Evolutionary conservation across 495 filamentous ascomycete species (phyloP), one percentile per base, ranked within the genome.

Genomic region (Daldinia vernicosa): DNA sequence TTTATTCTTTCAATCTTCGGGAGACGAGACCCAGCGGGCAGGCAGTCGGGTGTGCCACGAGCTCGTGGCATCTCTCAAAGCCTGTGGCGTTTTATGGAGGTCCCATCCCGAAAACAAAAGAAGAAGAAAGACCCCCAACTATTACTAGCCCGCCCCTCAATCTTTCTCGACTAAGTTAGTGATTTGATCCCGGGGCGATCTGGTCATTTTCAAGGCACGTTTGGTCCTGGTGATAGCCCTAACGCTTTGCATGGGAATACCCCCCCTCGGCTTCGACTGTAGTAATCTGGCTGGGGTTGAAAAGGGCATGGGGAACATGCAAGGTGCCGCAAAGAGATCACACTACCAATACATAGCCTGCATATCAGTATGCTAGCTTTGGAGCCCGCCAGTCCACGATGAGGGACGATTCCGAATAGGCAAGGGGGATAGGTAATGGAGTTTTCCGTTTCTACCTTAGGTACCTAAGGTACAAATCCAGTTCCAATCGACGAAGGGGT

Each of bases 321-420:
- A 73, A 73, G 70, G 70, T 73, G 70, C 70, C 70, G 70, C 61
- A 73, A 73, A 73, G 70, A 72, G 70, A 72, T 68, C 70, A 72
- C 56, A 66, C 66, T 66, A 69, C 50, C 15, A 69, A 35, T 62
- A 58, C 28, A 56, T 63, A 69, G 65, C 66, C 57, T 65, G 66
- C 70, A 73, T 73, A 62, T 54, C 39, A 62, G 70, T 57, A 40
- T 61, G 56, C 40, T 55, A 68, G 56, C 37, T 65, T 54, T 53
- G 26, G 50, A 53, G 50, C 24, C 27, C 50, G 43, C 50, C 50
- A 15, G 50, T 53, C 50, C 50, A 26, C 50, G 60, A 59, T 43
- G 64, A 71, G 64, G 43, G 54, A 72, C 30, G 60, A 72, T 72
- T 68, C 60, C 64, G 47, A 67, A 64, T 24, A 60, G 66, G 39